Conservation (phyloP, 352 stramenopile genomes). For the Phytophthora multivora region DNA sequence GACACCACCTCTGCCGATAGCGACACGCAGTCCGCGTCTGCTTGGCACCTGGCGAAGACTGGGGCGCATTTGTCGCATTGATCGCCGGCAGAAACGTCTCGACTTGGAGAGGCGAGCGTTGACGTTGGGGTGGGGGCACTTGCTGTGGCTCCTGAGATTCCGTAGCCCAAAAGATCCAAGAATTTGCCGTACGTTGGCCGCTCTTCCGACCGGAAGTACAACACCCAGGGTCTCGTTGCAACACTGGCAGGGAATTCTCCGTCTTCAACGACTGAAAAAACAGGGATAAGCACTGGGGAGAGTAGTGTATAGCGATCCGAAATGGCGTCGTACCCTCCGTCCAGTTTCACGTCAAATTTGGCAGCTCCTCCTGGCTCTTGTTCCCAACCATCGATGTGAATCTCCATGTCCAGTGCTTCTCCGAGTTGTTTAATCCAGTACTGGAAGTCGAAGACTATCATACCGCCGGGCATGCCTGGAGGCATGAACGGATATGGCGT, state of each 20-base stretch:
- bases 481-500: background rate
- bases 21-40: slow-evolving; percentile 1
- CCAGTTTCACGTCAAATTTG: slow-evolving; percentile 5
- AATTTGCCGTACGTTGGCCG: slow-evolving; percentile 5
- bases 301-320: slow-evolving; percentile 11
- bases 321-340: slow-evolving; percentile 5
- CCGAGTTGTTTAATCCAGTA: slow-evolving; percentile 5
- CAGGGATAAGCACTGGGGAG: background rate
- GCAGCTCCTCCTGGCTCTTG: background rate
- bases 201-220: too few species aligned
- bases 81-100: background rate
- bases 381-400: background rate
- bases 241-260: background rate
- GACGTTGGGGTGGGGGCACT: background rate
- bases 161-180: slow-evolving; percentile 9
- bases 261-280: background rate
- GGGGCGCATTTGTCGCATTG: slow-evolving; percentile 8
- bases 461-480: background rate
- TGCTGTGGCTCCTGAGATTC: background rate
- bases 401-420: background rate
- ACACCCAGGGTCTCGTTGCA: too few species aligned
- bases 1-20: slow-evolving; percentile 1
- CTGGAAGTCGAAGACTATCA: slow-evolving; percentile 1
- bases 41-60: slow-evolving; percentile 4
- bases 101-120: background rate